Percentiles rank a stretch among this genome's conserved stretches.
Evolutionary conservation across 192 early-diverging fungal species (phyloP).

Genomic region (Diversispora eburnea): DNA sequence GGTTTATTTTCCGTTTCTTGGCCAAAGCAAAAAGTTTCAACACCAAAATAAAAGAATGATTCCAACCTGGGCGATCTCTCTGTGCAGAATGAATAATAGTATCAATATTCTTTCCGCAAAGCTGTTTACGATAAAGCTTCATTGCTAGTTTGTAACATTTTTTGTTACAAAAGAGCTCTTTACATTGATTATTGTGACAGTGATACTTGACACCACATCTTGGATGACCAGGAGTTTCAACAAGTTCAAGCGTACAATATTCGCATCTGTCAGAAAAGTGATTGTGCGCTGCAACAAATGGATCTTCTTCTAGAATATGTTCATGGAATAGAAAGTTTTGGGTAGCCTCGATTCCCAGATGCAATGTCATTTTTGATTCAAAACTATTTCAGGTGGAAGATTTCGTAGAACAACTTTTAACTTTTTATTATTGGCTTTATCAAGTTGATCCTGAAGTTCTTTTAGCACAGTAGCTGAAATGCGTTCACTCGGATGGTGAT

Average conservation of each 20-base stretch:
- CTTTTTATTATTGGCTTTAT: slow-evolving; percentile 7
- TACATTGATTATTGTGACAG: slow-evolving; percentile 5
- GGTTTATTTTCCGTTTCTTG: slow-evolving; percentile 1
- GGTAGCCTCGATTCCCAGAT: background rate
- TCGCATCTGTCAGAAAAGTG: slow-evolving; percentile 13
- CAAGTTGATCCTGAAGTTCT: slow-evolving; percentile 18
- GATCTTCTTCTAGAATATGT: slow-evolving; percentile 19
- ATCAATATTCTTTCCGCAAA: slow-evolving; percentile 20
- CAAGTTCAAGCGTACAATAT: slow-evolving; percentile 11
- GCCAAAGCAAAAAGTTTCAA: slow-evolving; percentile 17
- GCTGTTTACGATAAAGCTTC: slow-evolving; percentile 9
- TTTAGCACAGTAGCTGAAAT: background rate
- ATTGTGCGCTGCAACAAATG: slow-evolving; percentile 14
- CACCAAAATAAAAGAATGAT: slow-evolving; percentile 1
- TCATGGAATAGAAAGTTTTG: background rate
- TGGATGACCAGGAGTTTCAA: background rate
- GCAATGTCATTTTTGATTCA: slow-evolving; percentile 6
- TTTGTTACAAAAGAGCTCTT: slow-evolving; percentile 15
- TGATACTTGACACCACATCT: slow-evolving; percentile 3
- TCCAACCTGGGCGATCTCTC: background rate
- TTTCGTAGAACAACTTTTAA: slow-evolving; percentile 8
- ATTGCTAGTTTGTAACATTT: slow-evolving; percentile 17
- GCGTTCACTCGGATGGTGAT: slow-evolving; percentile 10
- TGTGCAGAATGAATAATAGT: slow-evolving; percentile 4
- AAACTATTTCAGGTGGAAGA: background rate